phyloP scores from a whole-genome alignment of 202 grass and related monocot species.

The Dendrocalamus latiflorus region DNA sequence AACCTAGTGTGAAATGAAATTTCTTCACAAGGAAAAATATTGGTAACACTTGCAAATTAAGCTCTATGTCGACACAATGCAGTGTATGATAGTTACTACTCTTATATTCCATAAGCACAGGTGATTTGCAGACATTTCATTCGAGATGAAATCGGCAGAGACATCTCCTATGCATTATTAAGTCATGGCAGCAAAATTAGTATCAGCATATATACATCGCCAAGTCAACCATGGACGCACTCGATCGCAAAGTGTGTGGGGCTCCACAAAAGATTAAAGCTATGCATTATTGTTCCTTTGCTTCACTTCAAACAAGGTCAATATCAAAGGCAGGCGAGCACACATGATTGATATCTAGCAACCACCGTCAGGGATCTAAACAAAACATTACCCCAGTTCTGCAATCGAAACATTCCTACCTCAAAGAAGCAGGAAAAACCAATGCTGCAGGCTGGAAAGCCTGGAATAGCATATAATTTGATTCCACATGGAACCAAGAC shows the following conservation, averaged over 20 bases:
- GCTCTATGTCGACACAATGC: not conserved
- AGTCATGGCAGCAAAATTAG: not conserved
- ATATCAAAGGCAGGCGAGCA: not conserved
- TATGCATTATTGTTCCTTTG: slow-evolving; percentile 8
- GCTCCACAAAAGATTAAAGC: not conserved
- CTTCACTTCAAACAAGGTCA: not conserved
- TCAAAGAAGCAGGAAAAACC: not conserved
- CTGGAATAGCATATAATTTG: not conserved
- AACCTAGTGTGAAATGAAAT: not conserved
- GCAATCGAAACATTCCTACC: not conserved
- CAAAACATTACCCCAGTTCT: not conserved
- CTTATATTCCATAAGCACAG: not conserved
- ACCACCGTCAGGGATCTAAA: not conserved
- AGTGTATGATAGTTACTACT: not conserved
- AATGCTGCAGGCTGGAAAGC: not conserved
- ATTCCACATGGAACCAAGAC: not conserved
- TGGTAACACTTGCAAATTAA: not conserved
- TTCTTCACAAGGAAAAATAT: not conserved
- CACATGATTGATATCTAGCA: not conserved
- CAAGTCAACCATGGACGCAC: slow-evolving; percentile 7
- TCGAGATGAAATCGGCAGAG: not conserved
- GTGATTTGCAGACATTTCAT: not conserved
- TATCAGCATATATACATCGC: not conserved
- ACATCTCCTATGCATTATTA: not conserved
- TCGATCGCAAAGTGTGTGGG: not conserved